Base-by-base conservation (phyloP, 2,329 filamentous ascomycete genomes). In the Diaporthe caulivora region DNA sequence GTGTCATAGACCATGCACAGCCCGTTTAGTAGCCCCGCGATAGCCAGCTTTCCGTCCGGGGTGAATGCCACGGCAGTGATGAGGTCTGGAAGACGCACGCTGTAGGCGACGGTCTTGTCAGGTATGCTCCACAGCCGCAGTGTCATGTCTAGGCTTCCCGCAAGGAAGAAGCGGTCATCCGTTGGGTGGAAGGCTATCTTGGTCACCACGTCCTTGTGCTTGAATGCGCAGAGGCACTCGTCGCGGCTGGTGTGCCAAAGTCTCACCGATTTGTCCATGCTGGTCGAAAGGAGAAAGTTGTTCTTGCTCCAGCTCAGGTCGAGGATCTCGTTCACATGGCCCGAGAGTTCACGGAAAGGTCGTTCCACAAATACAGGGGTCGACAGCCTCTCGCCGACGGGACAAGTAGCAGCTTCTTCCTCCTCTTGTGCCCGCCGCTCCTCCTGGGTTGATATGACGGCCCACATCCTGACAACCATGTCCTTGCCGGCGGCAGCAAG, bases 291-390 rank as follows among this genome's bases (percentile, higher is more conserved):
- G 37, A 99, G 83, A 78, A 99, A 99, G 81, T 97, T 98, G 83
- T 99, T 99, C 87, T 98, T 99, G 85, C 96, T 98, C 97, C 97
- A 99, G 81, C 94, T 97, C 74, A 99, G 82, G 80, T 98, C 96
- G 76, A 99, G 85, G 8, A 99, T 91, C 77, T 97, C 95, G 21
- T 93, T 92, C 0, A 91, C 92, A 80, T 99, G 97, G 6, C 95
- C 95, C 70, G 89, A 85, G 76, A 97, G 98, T 79, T 98, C 93
- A 71, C 92, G 90, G 13, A 94, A 82, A 0, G 95, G 94, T 78
- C 94, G 93, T 65, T 90, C 90, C 76, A 92, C 91, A 80, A 99
- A 98, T 0, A 99, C 96, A 2, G 96, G 96, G 1, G 97, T 96
- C 77, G 94, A 97, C 60, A 98, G 85, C 76, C 91, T 91, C 76